phyloP scores from a whole-genome alignment of 2,329 filamentous ascomycete species.

The Zasmidium angulare region DNA sequence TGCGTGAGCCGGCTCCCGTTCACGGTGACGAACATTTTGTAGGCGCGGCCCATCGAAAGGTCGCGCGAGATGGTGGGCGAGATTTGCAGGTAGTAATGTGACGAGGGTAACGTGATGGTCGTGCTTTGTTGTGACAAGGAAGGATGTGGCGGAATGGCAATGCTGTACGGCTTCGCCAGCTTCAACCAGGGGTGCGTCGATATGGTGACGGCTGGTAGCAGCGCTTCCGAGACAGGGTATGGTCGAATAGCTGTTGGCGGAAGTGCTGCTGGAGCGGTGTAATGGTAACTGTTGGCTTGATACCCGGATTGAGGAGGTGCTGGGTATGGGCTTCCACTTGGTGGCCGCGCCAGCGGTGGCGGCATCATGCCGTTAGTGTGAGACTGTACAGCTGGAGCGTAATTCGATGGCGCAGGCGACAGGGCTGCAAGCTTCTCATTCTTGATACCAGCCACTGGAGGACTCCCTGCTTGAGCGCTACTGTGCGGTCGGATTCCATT shows the following conservation, averaged over 20 bases:
- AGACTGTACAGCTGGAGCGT: conserved; percentile 27
- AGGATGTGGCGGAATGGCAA: conserved; percentile 65
- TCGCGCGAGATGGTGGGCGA: conserved; percentile 60
- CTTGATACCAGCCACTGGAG: conserved; percentile 41
- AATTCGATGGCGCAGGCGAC: conserved; percentile 42
- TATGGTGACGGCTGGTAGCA: conserved; percentile 66
- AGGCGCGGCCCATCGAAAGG: conserved; percentile 65
- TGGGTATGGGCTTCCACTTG: conserved; percentile 30
- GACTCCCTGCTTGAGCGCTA: conserved; percentile 38
- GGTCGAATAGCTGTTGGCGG: conserved; percentile 27
- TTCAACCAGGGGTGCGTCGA: conserved; percentile 67
- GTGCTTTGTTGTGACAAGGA: conserved; percentile 69
- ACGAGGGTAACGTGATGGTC: conserved; percentile 67
- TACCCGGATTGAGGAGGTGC: conserved; percentile 5
- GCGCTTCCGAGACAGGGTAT: conserved; percentile 54
- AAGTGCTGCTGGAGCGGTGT: conserved; percentile 40
- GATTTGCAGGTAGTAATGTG: conserved; percentile 70
- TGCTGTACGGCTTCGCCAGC: conserved; percentile 57
- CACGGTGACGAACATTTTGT: conserved; percentile 72
- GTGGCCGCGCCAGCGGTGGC: conserved; percentile 28
- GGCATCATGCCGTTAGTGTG: conserved; percentile 34
- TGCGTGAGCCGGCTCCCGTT: conserved; percentile 63
- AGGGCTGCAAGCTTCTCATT: conserved; percentile 38
- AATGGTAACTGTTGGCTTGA: conserved; percentile 30
- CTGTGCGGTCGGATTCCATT: conserved; percentile 38